Evolutionary conservation across 106 monocot species (phyloP), one percentile per base, ranked within the genome.

Genomic region (Amphibolis antarctica): DNA sequence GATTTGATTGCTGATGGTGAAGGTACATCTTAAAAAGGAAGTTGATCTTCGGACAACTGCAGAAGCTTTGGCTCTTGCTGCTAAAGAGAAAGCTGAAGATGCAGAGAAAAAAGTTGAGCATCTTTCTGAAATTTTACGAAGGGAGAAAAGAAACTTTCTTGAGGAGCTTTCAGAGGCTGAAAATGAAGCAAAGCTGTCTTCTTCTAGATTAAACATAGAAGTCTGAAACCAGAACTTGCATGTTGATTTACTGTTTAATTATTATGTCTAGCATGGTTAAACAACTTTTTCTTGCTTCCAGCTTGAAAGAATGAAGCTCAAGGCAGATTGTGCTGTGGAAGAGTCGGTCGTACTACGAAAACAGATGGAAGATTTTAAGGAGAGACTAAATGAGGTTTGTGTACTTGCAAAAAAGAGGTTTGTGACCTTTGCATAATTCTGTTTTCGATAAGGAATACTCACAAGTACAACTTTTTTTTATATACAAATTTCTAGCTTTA

Each of bases 381-480:
- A 66, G 46, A 46, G 24, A 36, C 59, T 73, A 20, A 65, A 73
- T 59, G 65, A 73, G 73, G 73, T 73, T 20, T n/a, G n/a, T n/a
- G n/a, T n/a, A n/a, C n/a, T n/a, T n/a, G n/a, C n/a, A n/a, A n/a
- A n/a, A n/a, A n/a, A n/a, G n/a, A n/a, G n/a, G n/a, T n/a, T 36
- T 36, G 36, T 36, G 4, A 36, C 36, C 36, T 36, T 36, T 36
- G 36, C 36, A 36, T 36, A 36, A 7, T 7, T 36, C 7, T 4
- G 36, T 36, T 36, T 36, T 36, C 36, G 7, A 4, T 4, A 36
- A 36, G 2, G 4, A 36, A 36, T 36, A 4, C 36, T 36, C 36
- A 36, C 7, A 36, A 36, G n/a, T n/a, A n/a, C n/a, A n/a, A 4
- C 36, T 36, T 36, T 36, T 36, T 2, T 4, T 36, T 36, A 36